Evolutionary conservation across 2,329 filamentous ascomycete genomes (phyloP), one percentile per base, ranked within the genome.

Genomic region (Clonostachys sp.): DNA sequence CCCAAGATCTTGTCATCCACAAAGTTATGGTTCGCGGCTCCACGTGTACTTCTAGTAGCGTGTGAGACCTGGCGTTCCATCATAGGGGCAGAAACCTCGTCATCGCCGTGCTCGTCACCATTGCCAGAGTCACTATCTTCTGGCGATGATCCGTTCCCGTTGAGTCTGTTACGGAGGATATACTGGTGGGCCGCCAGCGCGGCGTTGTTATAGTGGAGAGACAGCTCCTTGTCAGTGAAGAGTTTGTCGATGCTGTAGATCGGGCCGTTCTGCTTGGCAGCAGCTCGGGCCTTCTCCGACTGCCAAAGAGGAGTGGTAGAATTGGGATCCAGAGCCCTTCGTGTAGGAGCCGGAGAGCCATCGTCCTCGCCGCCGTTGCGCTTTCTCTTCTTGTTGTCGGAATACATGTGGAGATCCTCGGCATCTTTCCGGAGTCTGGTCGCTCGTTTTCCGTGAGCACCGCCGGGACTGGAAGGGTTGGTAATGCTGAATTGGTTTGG

Each of bases 171-270:
- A 35, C 79, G 76, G 45, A 83, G 64, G 48, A 85, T 73, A 56
- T 83, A 79, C 51, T 80, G 78, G 60, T 84, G 79, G 9, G 83
- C 76, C 3, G 81, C 81, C 17, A 84, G 57, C 33, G 83, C 81
- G 6, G 83, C 78, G 5, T 72, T 67, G 50, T 84, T 85, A 61
- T 85, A 85, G 30, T 80, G 80, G 70, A 86, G 75, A 5, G 78
- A 74, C 33, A 87, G 72, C 65, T 87, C 83, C 63, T 84, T 86
- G 55, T 87, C 83, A 0, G 83, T 86, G 45, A 87, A 87, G 36
- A 87, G 75, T 67, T 86, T 86, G 56, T 86, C 82, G 50, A 87
- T 78, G 59, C 78, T 85, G 61, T 84, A 85, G 2, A 82, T 66
- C 0, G 80, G 75, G 9, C 79, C 81, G 17, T 78, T 75, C 56